Conservation (phyloP, 75 land plant genomes). For the Selaginella tamariscina region DNA sequence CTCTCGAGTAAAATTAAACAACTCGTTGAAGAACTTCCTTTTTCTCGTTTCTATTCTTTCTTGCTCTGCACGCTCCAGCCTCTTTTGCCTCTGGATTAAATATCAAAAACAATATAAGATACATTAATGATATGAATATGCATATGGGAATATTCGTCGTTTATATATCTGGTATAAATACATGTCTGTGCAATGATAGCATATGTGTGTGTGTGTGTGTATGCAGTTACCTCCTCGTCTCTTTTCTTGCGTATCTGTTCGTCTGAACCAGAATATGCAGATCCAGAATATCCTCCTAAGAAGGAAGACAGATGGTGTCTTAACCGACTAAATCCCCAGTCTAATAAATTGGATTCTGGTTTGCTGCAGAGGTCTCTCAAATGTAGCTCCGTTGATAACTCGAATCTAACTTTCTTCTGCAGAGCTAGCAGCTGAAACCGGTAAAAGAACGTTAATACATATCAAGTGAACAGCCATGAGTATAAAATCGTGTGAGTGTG, state of each 20-base stretch:
- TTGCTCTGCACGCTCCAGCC: conserved; percentile 80
- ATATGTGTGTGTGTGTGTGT: no score
- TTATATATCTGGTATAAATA: not conserved
- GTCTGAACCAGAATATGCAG: conserved; percentile 44
- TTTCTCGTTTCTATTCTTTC: conserved; percentile 56
- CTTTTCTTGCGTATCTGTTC: conserved; percentile 67
- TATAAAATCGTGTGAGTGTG: not conserved
- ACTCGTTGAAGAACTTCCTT: conserved; percentile 80
- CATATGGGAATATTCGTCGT: not conserved
- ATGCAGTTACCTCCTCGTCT: conserved; percentile 87
- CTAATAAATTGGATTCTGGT: conserved; percentile 73
- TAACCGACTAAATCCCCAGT: conserved; percentile 89
- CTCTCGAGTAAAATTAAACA: conserved; percentile 73
- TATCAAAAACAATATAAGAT: not conserved
- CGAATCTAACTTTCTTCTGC: conserved; percentile 70
- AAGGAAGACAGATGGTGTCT: conserved; percentile 35
- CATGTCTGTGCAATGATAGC: not conserved
- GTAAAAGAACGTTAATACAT: no score
- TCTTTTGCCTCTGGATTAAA: conserved; percentile 67
- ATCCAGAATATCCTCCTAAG: conserved; percentile 48
- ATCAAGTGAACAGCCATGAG: not conserved
- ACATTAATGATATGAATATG: not conserved
- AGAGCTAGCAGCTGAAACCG: conserved; percentile 20
- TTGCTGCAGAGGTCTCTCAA: conserved; percentile 49
- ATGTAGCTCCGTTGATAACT: conserved; percentile 65